phyloP scores from a whole-genome alignment of 257 asterid species.

The Solanum neorickii region DNA sequence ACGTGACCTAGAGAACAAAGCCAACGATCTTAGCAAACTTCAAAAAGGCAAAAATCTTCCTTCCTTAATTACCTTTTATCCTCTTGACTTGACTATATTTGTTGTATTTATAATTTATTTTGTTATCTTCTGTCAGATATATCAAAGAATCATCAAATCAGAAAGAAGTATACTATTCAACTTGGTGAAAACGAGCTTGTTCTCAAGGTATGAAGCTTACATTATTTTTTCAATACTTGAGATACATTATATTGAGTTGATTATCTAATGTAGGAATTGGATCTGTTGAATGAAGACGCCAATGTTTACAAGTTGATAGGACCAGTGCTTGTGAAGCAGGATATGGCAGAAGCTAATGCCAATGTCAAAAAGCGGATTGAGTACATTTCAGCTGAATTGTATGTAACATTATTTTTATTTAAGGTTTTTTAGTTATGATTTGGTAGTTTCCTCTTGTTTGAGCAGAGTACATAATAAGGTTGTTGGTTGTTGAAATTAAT shows the following conservation, averaged over 20 bases:
- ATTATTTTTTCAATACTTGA: neutral
- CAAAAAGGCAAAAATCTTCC: conserved; percentile 42
- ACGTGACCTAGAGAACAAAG: conserved; percentile 84
- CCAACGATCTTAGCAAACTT: conserved; percentile 66
- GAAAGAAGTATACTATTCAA: conserved; percentile 86
- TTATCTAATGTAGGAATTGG: conserved; percentile 59
- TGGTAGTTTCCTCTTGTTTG: neutral
- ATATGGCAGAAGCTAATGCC: conserved; percentile 93
- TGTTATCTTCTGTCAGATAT: conserved; percentile 27
- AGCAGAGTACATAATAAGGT: neutral
- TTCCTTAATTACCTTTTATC: neutral
- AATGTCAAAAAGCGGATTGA: conserved; percentile 93
- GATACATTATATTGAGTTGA: neutral
- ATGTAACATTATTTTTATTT: conserved; percentile 13
- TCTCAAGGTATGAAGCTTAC: conserved; percentile 40
- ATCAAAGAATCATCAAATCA: conserved; percentile 79
- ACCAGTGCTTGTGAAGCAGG: conserved; percentile 93
- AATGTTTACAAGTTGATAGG: conserved; percentile 94
- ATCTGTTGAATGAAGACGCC: conserved; percentile 77
- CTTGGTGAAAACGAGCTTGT: conserved; percentile 97
- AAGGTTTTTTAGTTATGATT: neutral
- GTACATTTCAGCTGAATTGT: conserved; percentile 88
- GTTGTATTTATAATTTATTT: neutral
- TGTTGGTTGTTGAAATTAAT: neutral
- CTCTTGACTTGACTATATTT: neutral